phyloP scores from a whole-genome alignment of 2,329 filamentous ascomycete species.

The Claviceps citrina region DNA sequence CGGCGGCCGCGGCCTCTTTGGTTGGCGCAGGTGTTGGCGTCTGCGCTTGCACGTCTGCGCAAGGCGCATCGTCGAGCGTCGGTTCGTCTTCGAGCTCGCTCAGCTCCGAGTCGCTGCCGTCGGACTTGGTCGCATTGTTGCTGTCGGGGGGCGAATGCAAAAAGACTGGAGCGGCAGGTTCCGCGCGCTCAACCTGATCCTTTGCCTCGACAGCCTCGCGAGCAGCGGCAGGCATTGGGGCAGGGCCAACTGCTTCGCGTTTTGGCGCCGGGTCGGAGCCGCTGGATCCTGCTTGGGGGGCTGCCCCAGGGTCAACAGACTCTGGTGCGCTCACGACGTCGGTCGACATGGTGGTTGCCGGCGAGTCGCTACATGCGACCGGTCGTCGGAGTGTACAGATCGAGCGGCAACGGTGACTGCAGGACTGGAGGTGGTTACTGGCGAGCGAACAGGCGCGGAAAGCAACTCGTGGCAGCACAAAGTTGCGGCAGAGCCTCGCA shows the following conservation, averaged over 20 bases:
- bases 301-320: constrained; percentile 14
- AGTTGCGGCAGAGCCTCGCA: constrained; percentile 3
- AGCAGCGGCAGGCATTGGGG: constrained; percentile 10
- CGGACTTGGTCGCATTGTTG: constrained; percentile 43
- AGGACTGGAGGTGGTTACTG: too few species aligned
- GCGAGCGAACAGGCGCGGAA: background rate
- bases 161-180: constrained; percentile 26
- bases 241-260: constrained; percentile 5
- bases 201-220: constrained; percentile 14
- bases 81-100: constrained; percentile 48
- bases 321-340: constrained; percentile 36
- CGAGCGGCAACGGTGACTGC: background rate
- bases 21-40: constrained; percentile 11
- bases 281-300: constrained; percentile 13
- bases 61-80: constrained; percentile 21
- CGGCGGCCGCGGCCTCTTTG: constrained; percentile 10
- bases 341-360: constrained; percentile 35
- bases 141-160: constrained; percentile 50
- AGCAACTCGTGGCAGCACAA: constrained; percentile 4
- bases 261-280: constrained; percentile 12
- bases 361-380: constrained; percentile 23
- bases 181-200: constrained; percentile 20
- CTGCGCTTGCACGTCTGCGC: constrained; percentile 10
- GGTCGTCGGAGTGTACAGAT: constrained; percentile 16
- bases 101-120: constrained; percentile 48